phyloP scores from a whole-genome alignment of 805 yeast species.

The Ogataea paradorogensis region DNA sequence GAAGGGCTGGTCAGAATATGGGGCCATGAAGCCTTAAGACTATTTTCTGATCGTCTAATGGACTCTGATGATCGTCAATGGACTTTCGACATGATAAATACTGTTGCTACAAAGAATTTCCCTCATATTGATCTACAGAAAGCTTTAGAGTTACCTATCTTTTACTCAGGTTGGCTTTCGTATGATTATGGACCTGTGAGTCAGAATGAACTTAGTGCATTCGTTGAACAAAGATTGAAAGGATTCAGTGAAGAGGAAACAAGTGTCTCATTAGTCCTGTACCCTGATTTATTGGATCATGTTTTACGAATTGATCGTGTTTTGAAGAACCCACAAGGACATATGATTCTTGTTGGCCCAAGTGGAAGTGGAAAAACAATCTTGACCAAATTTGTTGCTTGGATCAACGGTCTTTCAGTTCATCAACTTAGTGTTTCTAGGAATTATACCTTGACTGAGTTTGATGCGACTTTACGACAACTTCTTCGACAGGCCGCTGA shows the following conservation, averaged over 20 bases:
- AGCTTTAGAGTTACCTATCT: slow-evolving; percentile 48
- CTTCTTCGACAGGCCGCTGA: slow-evolving; percentile 47
- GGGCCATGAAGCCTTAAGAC: slow-evolving; percentile 77
- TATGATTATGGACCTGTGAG: slow-evolving; percentile 57
- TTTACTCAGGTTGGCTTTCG: slow-evolving; percentile 76
- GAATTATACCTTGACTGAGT: slow-evolving; percentile 55
- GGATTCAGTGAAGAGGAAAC: slow-evolving; percentile 79
- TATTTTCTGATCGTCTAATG: slow-evolving; percentile 73
- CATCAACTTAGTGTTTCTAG: slow-evolving; percentile 56
- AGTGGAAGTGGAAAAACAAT: slow-evolving; percentile 81
- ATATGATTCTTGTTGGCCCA: slow-evolving; percentile 79
- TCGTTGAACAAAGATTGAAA: slow-evolving; percentile 60
- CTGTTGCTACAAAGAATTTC: slow-evolving; percentile 40
- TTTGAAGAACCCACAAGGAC: slow-evolving; percentile 83
- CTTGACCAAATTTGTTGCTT: slow-evolving; percentile 75
- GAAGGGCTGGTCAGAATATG: slow-evolving; percentile 58
- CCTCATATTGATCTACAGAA: slow-evolving; percentile 39
- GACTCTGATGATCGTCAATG: slow-evolving; percentile 43
- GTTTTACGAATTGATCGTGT: slow-evolving; percentile 78
- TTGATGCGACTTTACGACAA: slow-evolving; percentile 60
- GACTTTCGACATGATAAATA: slow-evolving; percentile 41
- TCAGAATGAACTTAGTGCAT: slow-evolving; percentile 44
- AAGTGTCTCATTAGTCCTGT: slow-evolving; percentile 57
- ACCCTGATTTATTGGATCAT: slow-evolving; percentile 71
- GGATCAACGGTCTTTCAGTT: slow-evolving; percentile 79